Conservation (phyloP, 495 filamentous ascomycete genomes). For the Neurospora tetrasperma region DNA sequence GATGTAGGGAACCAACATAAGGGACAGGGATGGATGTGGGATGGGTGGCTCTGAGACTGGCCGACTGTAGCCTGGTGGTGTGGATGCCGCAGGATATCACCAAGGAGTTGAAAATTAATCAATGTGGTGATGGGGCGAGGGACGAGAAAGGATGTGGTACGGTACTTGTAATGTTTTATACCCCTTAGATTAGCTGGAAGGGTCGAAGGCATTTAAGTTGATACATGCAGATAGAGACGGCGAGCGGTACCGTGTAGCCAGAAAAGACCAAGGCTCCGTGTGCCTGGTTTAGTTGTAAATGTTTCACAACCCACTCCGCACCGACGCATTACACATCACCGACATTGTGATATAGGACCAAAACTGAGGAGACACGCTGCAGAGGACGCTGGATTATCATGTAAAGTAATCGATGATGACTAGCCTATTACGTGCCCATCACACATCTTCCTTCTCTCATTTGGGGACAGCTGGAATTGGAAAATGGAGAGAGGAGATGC, state of each 20-base stretch:
- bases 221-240: neutral
- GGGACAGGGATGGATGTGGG: neutral
- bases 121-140: neutral
- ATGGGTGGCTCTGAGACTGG: neutral
- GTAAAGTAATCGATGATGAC: neutral
- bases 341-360: neutral
- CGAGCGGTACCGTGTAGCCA: neutral
- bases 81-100: neutral
- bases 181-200: neutral
- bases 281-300: neutral
- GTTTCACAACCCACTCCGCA: neutral
- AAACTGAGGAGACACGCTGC: neutral
- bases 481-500: neutral
- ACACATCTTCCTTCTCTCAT: neutral
- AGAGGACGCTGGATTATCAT: neutral
- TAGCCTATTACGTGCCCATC: neutral
- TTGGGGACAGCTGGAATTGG: neutral
- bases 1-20: neutral
- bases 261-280: neutral
- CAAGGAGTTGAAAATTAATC: neutral
- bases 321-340: neutral
- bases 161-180: neutral
- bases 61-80: neutral
- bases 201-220: neutral
- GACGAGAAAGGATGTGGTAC: neutral